Evolutionary conservation across 176 grass and related monocot species (phyloP), one percentile per base, ranked within the genome.

Genomic region (Echinochloa phyllopogon): DNA sequence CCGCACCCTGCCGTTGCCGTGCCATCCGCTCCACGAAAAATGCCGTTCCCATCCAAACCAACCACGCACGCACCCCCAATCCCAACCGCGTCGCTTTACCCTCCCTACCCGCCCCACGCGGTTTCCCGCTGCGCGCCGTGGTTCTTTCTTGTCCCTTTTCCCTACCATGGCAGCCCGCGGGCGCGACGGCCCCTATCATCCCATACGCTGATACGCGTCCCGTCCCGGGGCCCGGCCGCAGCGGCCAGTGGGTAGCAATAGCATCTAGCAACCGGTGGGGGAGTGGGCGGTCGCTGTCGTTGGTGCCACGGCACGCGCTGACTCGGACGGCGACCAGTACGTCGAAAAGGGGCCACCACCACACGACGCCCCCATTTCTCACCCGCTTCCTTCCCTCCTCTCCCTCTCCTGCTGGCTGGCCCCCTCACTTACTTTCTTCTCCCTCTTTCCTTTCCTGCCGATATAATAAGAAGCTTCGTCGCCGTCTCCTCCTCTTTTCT

Each of bases 401-500:
- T 17, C 7, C 29, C 27, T 33, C 29, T 33, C 29, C 2, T 33
- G 29, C 29, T 33, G 29, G 29, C 29, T n/a, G n/a, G n/a, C 29
- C 29, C 29, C 29, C 2, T 2, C 29, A 33, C 29, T n/a, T n/a
- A 33, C 74, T 59, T 65, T 60, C 74, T 64, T 57, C 60, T 47
- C 18, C 1, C n/a, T 9, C 8, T 37, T 13, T 20, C 5, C 38
- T 2, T 58, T 39, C 36, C 44, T 71, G 42, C 63, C 64, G 83
- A 70, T 76, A 86, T n/a, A n/a, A n/a, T n/a, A 86, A 86, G 88
- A 90, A 90, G 69, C 83, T 90, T 86, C 88, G 47, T 72, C 87
- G 38, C 23, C 83, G 6, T 2, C 76, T 23, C 62, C 72, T 65
- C 45, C 72, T 50, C 63, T 65, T 36, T 27, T 33, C 29, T 33